These are phyloP conservation scores for Chrysosporium queenslandicum DNA, from an alignment of 2,329 filamentous ascomycete species.

Conservation along the genomic window DNA sequence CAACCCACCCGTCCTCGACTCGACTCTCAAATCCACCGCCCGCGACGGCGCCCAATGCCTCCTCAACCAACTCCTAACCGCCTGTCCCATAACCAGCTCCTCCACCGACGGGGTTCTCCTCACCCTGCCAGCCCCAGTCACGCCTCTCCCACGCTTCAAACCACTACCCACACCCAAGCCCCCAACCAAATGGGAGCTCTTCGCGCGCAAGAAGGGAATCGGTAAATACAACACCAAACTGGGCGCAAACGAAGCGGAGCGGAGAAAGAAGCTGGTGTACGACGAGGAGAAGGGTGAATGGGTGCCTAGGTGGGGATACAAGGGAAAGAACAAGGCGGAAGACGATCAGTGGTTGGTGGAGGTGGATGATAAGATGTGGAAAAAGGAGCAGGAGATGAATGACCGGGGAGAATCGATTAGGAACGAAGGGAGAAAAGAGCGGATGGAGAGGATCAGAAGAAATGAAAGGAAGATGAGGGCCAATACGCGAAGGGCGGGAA, in stretches of 20 bases:
- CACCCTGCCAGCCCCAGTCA: conserved; percentile 60
- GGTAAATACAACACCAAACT: conserved; percentile 62
- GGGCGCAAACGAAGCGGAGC: conserved; percentile 52
- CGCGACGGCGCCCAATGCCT: conserved; percentile 86
- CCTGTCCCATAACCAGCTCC: conserved; percentile 65
- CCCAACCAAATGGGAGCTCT: conserved; percentile 89
- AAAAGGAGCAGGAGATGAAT: conserved; percentile 51
- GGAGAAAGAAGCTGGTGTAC: conserved; percentile 60
- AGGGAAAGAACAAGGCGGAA: conserved; percentile 75
- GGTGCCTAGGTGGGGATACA: conserved; percentile 92
- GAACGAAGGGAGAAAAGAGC: conserved; percentile 59
- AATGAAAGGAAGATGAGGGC: conserved; percentile 59
- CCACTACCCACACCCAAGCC: conserved; percentile 71
- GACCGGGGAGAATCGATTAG: conserved; percentile 52
- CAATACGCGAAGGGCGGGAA: conserved; percentile 46
- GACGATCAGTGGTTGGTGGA: conserved; percentile 86
- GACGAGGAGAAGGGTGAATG: conserved; percentile 79
- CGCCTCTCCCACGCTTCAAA: conserved; percentile 78
- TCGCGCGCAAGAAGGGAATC: conserved; percentile 95
- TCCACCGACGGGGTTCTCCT: conserved; percentile 61
- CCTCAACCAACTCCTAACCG: conserved; percentile 87
- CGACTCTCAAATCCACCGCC: conserved; percentile 60
- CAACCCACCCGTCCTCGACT: conserved; percentile 44
- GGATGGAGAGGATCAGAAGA: conserved; percentile 52
- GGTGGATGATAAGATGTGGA: conserved; percentile 67